Percentiles rank a stretch among this genome's conserved stretches.
Evolutionary conservation across 1,284 basidiomycete species (phyloP).

Genomic region (Exobasidium rhododendri): DNA sequence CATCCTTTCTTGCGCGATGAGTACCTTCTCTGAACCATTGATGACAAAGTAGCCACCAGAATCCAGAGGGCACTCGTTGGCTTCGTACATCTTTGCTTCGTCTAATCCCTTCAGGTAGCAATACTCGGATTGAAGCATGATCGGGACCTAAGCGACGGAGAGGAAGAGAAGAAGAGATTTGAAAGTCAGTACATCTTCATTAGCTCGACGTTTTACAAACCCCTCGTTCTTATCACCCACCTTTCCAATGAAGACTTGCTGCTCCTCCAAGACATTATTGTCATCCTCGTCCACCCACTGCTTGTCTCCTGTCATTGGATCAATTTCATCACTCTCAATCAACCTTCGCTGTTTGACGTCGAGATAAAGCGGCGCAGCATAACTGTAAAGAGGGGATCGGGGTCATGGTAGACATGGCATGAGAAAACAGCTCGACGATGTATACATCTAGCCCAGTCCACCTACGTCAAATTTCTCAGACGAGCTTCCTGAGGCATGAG

Average conservation of each 20-base stretch:
- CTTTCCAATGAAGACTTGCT: conserved; percentile 95
- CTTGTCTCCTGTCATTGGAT: conserved; percentile 68
- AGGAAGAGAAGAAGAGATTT: conserved; percentile 7
- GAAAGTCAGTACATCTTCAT: neutral
- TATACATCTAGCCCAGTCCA: conserved; percentile 9
- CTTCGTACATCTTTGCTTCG: conserved; percentile 77
- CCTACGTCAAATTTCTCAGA: conserved; percentile 75
- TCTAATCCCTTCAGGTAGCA: conserved; percentile 80
- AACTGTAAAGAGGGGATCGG: conserved; percentile 54
- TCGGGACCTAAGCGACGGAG: conserved; percentile 73
- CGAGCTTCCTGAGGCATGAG: conserved; percentile 98
- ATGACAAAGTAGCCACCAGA: conserved; percentile 96
- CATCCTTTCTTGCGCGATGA: conserved; percentile 99
- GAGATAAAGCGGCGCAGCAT: conserved; percentile 92
- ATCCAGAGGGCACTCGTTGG: conserved; percentile 97
- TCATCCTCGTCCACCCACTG: conserved; percentile 68
- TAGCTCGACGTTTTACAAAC: neutral
- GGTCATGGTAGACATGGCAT: conserved; percentile 18
- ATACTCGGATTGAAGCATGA: conserved; percentile 94
- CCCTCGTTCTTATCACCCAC: conserved; percentile 59
- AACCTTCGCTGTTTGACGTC: conserved; percentile 88
- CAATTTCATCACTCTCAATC: conserved; percentile 71
- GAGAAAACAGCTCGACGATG: neutral
- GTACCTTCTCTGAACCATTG: conserved; percentile 97
- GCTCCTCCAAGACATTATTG: conserved; percentile 63